A percentile compares a stretch with the other conserved stretches of the same genome.
Conservation (phyloP, 441 rosid species). For the Flueggea neowawraea region DNA sequence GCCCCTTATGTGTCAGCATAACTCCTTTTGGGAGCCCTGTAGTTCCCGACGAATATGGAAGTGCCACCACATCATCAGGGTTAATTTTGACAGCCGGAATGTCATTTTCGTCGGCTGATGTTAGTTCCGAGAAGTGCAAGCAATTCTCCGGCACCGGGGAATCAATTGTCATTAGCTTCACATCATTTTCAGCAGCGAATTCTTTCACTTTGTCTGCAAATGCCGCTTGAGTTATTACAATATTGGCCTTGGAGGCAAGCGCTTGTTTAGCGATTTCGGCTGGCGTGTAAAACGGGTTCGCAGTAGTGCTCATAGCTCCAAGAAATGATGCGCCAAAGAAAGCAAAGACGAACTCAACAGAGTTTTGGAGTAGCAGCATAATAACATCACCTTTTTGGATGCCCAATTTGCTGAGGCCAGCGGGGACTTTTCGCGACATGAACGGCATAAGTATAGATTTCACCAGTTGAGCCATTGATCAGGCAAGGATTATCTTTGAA, state of each 20-base stretch:
- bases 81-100: constrained; percentile 37
- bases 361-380: constrained; percentile 63
- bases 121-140: constrained; percentile 41
- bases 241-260: constrained; percentile 28
- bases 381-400: constrained; percentile 51
- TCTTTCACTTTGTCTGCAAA: constrained; percentile 38
- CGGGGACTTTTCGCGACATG: constrained; percentile 39
- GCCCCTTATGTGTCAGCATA: constrained; percentile 58
- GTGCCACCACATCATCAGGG: constrained; percentile 55
- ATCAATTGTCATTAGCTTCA: constrained; percentile 34
- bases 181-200: constrained; percentile 30
- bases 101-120: constrained; percentile 30
- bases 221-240: constrained; percentile 45
- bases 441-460: constrained; percentile 39
- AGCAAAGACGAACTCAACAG: constrained; percentile 48
- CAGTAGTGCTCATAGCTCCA: constrained; percentile 53
- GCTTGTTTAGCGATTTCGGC: constrained; percentile 58
- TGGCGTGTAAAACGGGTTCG: constrained; percentile 60
- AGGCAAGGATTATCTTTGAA: constrained; percentile 52
- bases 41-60: constrained; percentile 67
- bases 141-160: constrained; percentile 29
- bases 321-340: constrained; percentile 49
- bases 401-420: constrained; percentile 49
- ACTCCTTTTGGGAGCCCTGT: constrained; percentile 73
- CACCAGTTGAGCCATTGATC: constrained; percentile 50